Evolutionary conservation across 2,329 filamentous ascomycete species (phyloP).

Genomic region (Ramichloridium luteum): DNA sequence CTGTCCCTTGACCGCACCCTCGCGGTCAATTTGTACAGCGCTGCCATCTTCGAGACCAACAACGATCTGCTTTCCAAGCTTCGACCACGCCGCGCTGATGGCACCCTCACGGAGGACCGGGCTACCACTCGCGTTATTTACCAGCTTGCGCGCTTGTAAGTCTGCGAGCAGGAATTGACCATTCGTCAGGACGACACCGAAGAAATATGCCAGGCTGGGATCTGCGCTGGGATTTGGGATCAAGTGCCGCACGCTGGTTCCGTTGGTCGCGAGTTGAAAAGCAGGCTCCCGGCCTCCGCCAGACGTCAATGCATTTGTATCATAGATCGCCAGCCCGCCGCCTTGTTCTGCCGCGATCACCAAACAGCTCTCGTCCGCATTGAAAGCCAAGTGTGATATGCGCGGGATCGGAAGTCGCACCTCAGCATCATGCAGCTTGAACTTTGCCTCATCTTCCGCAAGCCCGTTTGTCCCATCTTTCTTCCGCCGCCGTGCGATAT

Average conservation of each 20-base stretch:
- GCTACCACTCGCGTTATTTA: slow-evolving; percentile 45
- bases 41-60: slow-evolving; percentile 74
- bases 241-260: slow-evolving; percentile 59
- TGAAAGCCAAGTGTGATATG: slow-evolving; percentile 82
- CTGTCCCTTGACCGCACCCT: slow-evolving; percentile 62
- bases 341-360: slow-evolving; percentile 71
- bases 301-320: slow-evolving; percentile 55
- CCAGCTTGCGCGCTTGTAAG: slow-evolving; percentile 52
- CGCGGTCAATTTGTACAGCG: slow-evolving; percentile 69
- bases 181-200: slow-evolving; percentile 66
- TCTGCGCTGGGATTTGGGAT: slow-evolving; percentile 60
- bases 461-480: slow-evolving; percentile 3
- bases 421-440: slow-evolving; percentile 41
- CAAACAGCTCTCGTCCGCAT: slow-evolving; percentile 74
- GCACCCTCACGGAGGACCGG: slow-evolving; percentile 60
- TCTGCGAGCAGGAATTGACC: slow-evolving; percentile 79
- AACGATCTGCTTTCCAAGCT: slow-evolving; percentile 81
- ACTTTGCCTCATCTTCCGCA: slow-evolving; percentile 3
- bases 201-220: slow-evolving; percentile 56
- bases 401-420: slow-evolving; percentile 61
- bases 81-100: slow-evolving; percentile 82
- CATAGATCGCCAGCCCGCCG: slow-evolving; percentile 73
- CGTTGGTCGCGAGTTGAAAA: slow-evolving; percentile 67
- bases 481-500: slow-evolving; percentile 31
- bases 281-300: slow-evolving; percentile 55